Evolutionary conservation across 2,329 filamentous ascomycete genomes (phyloP), one percentile per base, ranked within the genome.

Genomic region (Amauroascus verrucosus): DNA sequence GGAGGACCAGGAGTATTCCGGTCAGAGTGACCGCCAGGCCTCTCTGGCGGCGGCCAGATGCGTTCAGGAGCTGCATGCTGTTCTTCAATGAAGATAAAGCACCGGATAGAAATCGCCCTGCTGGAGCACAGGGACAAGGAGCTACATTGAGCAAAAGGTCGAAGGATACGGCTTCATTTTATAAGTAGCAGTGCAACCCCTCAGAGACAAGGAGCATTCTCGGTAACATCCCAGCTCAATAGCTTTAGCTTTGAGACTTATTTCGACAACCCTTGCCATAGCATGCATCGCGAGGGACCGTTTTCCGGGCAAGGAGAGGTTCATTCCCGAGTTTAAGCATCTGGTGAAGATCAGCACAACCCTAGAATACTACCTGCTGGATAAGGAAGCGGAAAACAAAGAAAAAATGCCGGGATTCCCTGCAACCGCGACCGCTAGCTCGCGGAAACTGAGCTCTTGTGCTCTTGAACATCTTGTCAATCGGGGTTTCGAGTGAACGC

Each of bases 21-120:
- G 32, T 52, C 47, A 56, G 32, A 46, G 53, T 46, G 20, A 35
- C 35, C 18, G 50, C 56, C 14, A 55, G 50, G 32, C 35, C 9
- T 16, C 16, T 50, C 11, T 16, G 40, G 38, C 38, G 37, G 37
- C 38, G 37, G 37, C 24, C 14, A 4, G 48, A 35, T 18, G 47
- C 33, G 20, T 50, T 51, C 22, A 46, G 28, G 18, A 54, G 48
- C 48, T 56, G 48, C 56, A 57, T 57, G 22, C 47, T 51, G 35
- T 38, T 14, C 41, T 45, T 53, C 49, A 18, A 46, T 18, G 20
- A 22, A n/a, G 33, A 30, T 16, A 38, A 37, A 48, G 35, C 44
- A 48, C 33, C n/a, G 32, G 18, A 46, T 30, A 49, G 33, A 49
- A 28, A 14, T 24, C 41, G 41, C 45, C 41, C 46, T 32, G 40